phyloP scores from a whole-genome alignment of 129 eudicot genomes.

The Lonicera japonica region DNA sequence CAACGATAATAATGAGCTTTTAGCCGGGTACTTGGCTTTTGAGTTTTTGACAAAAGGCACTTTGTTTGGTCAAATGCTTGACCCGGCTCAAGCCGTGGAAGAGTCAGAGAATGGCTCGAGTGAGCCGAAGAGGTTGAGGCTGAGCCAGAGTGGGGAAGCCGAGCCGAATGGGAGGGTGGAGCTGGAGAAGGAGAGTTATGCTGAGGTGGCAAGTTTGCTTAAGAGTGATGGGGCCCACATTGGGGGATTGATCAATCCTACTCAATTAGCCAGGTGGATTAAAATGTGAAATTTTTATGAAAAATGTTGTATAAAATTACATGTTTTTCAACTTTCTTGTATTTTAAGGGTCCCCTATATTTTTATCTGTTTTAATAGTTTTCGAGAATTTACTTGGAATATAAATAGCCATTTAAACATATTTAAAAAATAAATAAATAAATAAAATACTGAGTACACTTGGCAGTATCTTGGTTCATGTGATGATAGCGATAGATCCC shows the following conservation, averaged over 20 bases:
- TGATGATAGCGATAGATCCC: too few species aligned
- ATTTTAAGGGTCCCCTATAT: too few species aligned
- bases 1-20: constrained; percentile 18
- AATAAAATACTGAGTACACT: too few species aligned
- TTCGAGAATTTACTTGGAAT: too few species aligned
- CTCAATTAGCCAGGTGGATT: constrained; percentile 54
- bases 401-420: too few species aligned
- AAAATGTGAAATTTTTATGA: constrained; percentile 42
- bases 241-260: constrained; percentile 57
- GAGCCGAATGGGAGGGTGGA: constrained; percentile 17
- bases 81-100: constrained; percentile 36
- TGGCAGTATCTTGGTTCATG: too few species aligned
- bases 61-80: constrained; percentile 45
- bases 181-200: constrained; percentile 28
- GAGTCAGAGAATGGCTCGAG: neutral
- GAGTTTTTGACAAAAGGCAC: constrained; percentile 65
- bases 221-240: constrained; percentile 46
- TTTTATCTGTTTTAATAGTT: too few species aligned
- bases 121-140: too few species aligned
- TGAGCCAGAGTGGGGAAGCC: constrained; percentile 12
- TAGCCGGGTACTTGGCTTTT: constrained; percentile 70
- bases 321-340: too few species aligned
- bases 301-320: too few species aligned
- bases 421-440: too few species aligned
- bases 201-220: constrained; percentile 42